These are phyloP conservation scores for Lactarius tabidus DNA, from an alignment of 768 basidiomycete species.

Conservation along the genomic window DNA sequence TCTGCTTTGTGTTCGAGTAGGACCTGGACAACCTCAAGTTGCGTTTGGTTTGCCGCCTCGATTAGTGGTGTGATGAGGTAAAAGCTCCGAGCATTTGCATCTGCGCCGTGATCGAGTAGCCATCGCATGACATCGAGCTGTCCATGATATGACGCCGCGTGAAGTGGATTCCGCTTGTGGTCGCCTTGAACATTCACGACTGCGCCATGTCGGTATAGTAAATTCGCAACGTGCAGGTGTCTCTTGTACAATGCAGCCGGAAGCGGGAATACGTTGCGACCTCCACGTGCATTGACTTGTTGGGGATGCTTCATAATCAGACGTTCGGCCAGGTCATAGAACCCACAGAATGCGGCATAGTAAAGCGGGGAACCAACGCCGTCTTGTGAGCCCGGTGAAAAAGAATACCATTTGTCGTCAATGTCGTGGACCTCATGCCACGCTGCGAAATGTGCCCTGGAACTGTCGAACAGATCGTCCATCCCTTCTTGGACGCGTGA, in stretches of 20 bases:
- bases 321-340: not conserved
- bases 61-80: not conserved
- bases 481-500: not conserved
- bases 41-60: fast-evolving
- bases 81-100: not conserved
- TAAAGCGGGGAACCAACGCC: not conserved
- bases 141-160: fast-evolving
- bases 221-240: not conserved
- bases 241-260: not conserved
- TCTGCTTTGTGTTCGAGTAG: too few relatives aligned
- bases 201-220: not conserved
- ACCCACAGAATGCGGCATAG: not conserved
- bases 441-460: not conserved
- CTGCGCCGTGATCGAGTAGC: not conserved
- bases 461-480: not conserved
- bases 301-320: not conserved
- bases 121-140: not conserved
- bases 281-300: not conserved
- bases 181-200: not conserved
- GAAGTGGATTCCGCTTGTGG: not conserved
- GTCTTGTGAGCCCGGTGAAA: not conserved
- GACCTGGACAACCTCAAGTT: not conserved
- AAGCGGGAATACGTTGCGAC: not conserved
- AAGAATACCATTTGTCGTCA: not conserved
- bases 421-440: not conserved